Evolutionary conservation across 192 early-diverging fungal species (phyloP).

Genomic region (Umbelopsis ramanniana): DNA sequence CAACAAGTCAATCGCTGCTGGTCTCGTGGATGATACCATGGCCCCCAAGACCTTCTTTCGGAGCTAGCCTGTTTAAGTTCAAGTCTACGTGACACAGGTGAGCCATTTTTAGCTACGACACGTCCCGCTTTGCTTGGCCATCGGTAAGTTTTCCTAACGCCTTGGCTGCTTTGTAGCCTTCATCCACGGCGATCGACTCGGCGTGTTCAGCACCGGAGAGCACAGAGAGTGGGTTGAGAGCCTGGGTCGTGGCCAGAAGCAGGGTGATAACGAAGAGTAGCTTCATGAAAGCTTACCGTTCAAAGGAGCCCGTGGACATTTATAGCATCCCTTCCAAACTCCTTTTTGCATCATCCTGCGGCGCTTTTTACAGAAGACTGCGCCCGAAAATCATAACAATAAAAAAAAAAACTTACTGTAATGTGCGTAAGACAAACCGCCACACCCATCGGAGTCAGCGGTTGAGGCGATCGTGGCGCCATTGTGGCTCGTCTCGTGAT

Average conservation of each 20-base stretch:
- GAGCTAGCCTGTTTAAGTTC: conserved; percentile 9
- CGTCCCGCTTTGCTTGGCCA: conserved; percentile 6
- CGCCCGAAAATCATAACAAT: neutral
- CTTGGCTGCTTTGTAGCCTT: neutral
- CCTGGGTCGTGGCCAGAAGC: neutral
- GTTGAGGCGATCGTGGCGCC: neutral
- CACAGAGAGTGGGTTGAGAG: neutral
- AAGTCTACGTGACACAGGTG: conserved; percentile 6
- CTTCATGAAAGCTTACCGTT: no score
- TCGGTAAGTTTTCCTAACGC: neutral
- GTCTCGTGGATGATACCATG: neutral
- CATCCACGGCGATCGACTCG: neutral
- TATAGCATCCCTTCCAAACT: no score
- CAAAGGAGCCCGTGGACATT: no score
- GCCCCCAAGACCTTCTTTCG: neutral
- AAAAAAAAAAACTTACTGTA: neutral
- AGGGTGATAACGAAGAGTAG: neutral
- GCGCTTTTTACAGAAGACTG: neutral
- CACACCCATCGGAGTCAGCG: neutral
- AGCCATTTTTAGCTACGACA: conserved; percentile 18
- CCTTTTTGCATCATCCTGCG: no score
- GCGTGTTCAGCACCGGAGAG: neutral
- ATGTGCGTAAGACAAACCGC: neutral
- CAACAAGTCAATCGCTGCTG: neutral
- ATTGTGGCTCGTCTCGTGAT: neutral